Percentiles rank a stretch among this genome's conserved stretches.
Evolutionary conservation across 441 rosid genomes (phyloP).

Genomic region (Arabidopsis hybrid): DNA sequence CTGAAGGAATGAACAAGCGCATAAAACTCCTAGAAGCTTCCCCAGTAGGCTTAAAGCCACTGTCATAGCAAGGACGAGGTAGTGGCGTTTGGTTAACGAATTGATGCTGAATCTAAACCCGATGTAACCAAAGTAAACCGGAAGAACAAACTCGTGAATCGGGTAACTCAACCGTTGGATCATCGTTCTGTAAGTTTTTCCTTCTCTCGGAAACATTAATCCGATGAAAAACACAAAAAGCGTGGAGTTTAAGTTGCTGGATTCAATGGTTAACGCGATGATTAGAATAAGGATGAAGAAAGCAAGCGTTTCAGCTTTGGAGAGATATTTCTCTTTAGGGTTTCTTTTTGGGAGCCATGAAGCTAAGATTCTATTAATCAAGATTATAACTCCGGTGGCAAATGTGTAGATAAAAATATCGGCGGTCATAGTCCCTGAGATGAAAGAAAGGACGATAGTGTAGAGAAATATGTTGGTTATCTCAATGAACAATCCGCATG

Average conservation of each 20-base stretch:
- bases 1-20: conserved; percentile 56
- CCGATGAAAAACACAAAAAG: conserved; percentile 68
- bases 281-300: conserved; percentile 54
- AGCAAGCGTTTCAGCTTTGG: conserved; percentile 60
- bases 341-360: conserved; percentile 65
- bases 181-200: conserved; percentile 78
- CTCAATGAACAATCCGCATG: conserved; percentile 67
- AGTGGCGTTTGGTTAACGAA: conserved; percentile 38
- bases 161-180: conserved; percentile 63
- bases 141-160: conserved; percentile 80
- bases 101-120: conserved; percentile 67
- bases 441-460: conserved; percentile 39
- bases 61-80: conserved; percentile 42
- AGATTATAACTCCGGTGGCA: conserved; percentile 47
- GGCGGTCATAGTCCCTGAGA: conserved; percentile 38
- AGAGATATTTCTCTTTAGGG: conserved; percentile 59
- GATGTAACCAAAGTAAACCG: conserved; percentile 77
- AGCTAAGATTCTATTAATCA: conserved; percentile 59
- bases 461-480: conserved; percentile 53
- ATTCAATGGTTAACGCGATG: conserved; percentile 52
- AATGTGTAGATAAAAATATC: conserved; percentile 44
- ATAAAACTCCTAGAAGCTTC: conserved; percentile 66
- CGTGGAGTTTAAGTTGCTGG: conserved; percentile 50
- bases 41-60: conserved; percentile 53
- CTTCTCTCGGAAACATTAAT: conserved; percentile 77